Base-by-base conservation (phyloP, 208 protist species). In the Acanthamoeba healyi region DNA sequence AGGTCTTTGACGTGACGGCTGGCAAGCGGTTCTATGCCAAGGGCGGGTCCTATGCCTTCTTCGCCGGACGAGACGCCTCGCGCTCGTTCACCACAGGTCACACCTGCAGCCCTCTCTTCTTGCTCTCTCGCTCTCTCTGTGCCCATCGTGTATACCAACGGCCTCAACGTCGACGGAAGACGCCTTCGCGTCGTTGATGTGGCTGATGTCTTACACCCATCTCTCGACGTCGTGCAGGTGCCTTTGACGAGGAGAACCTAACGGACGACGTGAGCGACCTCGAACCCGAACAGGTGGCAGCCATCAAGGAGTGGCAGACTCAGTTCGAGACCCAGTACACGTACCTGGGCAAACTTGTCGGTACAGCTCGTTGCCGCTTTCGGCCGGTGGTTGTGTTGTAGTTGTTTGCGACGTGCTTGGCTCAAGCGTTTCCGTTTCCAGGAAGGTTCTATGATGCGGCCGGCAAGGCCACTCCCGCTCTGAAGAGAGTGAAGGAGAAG, bases 11-110 rank as follows among this genome's bases (percentile, higher is more conserved):
- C 34, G 86, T 92, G 56, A 92, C 86, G 22, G 15, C 36, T 0
- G 86, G 86, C 19, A 67, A 72, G 54, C 5, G 36, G 56, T 72
- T 72, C 86, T 92, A 92, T 40, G 86, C 86, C 26, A 92, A 92
- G 56, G 86, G 86, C 12, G 86, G 86, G 12, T 92, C 86, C 32
- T 92, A 92, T 32, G 5, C 86, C 36, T 92, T 92, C 56, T 92
- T 92, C 14, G 46, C 86, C 40, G 86, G 86, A 26, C 54, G 86
- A 15, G 86, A 92, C 36, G 86, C 54, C 56, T 92, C 86, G 4
- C 86, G 86, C 34, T 40, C 86, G 15, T 92, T 54, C 36, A 40
- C 38, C 17, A 92, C 86, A 15, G 86, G 86, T 74, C 17, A 79
- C 14, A 67, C 9, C 70, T n/a, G n/a, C n/a, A n/a, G n/a, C n/a